Evolutionary conservation across 2,329 filamentous ascomycete species (phyloP), one percentile per base, ranked within the genome.

Genomic region (Elsinoe fawcettii): DNA sequence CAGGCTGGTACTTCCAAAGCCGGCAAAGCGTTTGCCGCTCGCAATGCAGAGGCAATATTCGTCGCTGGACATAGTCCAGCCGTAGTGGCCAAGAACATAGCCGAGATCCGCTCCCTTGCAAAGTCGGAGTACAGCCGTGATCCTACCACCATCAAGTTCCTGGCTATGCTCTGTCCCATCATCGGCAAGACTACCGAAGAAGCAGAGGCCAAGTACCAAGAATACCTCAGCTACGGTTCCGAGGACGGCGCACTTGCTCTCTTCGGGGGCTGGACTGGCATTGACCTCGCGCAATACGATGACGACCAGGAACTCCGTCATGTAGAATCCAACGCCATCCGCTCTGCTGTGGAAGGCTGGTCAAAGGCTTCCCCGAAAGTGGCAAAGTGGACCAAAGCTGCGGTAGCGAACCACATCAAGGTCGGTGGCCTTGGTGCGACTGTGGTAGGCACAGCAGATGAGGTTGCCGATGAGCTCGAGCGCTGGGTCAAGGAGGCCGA

Each of bases 251-350:
- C 85, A 0, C 66, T 88, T 58, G 83, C 85, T 1, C 69, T 89
- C 16, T 90, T 89, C 63, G 84, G 85, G 18, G 86, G 86, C 1
- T 90, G 86, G 85, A 88, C 86, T 0, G 86, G 83, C 0, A 83
- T 85, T 47, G 81, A 87, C 65, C 70, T 86, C 22, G 73, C 76
- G 5, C 71, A 77, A 43, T 86, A 85, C 61, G 77, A 72, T 0
- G 82, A 86, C 23, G 82, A 86, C 41, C 77, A 86, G 64, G 83
- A 86, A 66, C 69, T 86, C 53, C 71, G 81, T 11, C 73, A 80
- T 56, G 80, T 84, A n/a, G 77, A 83, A 66, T 79, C 77, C 59
- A 81, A 84, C 66, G 82, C 81, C 0, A 82, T 84, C 53, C 71
- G 75, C n/a, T 77, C 74, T 0, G 76, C 77, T 1, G 76, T 83